Evolutionary conservation across 1,139 yeast species (phyloP), one percentile per base, ranked within the genome.

Genomic region (Ashbya aceris): DNA sequence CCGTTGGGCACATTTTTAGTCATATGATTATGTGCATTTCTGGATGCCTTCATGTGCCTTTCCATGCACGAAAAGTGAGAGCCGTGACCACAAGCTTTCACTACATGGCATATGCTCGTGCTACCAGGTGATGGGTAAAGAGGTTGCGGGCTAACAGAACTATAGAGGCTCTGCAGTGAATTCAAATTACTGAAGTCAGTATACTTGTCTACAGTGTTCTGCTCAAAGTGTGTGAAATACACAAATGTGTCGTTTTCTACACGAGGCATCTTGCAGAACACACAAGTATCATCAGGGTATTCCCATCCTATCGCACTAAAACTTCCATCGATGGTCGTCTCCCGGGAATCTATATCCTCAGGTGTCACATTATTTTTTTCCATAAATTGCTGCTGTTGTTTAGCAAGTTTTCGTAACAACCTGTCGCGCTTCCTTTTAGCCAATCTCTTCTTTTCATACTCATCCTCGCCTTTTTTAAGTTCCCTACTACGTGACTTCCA

Each of bases 41-140:
- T 67, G 38, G 73, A 70, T 13, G 76, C 70, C 40, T 69, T 68
- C 55, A 78, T 65, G 56, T 78, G 84, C 46, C 79, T 77, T 43
- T 75, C 60, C 52, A 81, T 83, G 56, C 98, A 91, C 30, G 75
- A 72, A 50, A 75, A 77, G 61, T 91, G 98, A 79, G 91, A 82
- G 1, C 95, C 94, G 63, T 91, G 98, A 0, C 96, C 95, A 66
- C 98, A 91, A 41, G 95, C 80, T 52, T 81, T 78, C 5, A 87
- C 69, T 1, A 83, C 77, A 7, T 80, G 66, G 29, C 37, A 14
- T n/a, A 34, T 29, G 8, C 29, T 34, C 4, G 37, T 34, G 5
- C 27, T 29, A n/a, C 37, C 41, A 38, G 47, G 37, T 45, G 47
- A 5, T 7, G 28, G 8, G 41, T 43, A 13, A 13, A 8, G 35